Percentiles rank a stretch among this genome's conserved stretches.
Conservation (phyloP, 2,329 filamentous ascomycete genomes). For the Fusarium oxysporum region DNA sequence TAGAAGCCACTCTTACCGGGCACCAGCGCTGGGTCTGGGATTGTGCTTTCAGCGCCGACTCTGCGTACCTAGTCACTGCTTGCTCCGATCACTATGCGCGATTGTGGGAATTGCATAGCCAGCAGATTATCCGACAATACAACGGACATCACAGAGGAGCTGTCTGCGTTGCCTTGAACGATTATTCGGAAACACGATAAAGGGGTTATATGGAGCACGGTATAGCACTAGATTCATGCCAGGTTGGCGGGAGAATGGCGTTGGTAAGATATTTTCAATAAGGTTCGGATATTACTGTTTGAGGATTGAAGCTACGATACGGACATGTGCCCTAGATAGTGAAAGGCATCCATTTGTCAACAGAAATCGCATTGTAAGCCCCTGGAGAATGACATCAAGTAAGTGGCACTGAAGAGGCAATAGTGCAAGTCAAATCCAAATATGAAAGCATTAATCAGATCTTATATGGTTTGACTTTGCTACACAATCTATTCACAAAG, state of each 20-base stretch:
- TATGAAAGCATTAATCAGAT: not conserved
- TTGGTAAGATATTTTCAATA: slow-evolving; percentile 38
- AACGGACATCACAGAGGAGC: slow-evolving; percentile 93
- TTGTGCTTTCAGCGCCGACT: slow-evolving; percentile 93
- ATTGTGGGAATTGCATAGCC: slow-evolving; percentile 87
- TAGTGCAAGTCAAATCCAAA: no score
- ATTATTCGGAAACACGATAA: slow-evolving; percentile 73
- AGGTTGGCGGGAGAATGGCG: slow-evolving; percentile 35
- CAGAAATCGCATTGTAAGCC: not conserved
- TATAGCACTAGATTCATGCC: slow-evolving; percentile 23
- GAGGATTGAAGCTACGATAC: slow-evolving; percentile 10
- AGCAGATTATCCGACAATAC: slow-evolving; percentile 93
- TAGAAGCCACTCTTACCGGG: slow-evolving; percentile 87
- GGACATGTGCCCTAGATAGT: not conserved
- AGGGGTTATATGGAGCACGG: slow-evolving; percentile 9
- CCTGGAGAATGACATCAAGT: not conserved
- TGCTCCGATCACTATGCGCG: slow-evolving; percentile 94
- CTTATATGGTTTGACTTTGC: no score
- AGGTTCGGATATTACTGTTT: slow-evolving; percentile 15
- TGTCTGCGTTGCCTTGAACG: slow-evolving; percentile 92
- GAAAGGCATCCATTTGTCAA: not conserved
- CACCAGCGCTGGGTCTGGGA: slow-evolving; percentile 99
- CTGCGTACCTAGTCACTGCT: slow-evolving; percentile 91
- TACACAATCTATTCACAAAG: not conserved
- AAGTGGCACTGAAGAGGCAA: not conserved